Evolutionary conservation across 208 protist species (phyloP).

Genomic region (Acanthamoeba sp.): DNA sequence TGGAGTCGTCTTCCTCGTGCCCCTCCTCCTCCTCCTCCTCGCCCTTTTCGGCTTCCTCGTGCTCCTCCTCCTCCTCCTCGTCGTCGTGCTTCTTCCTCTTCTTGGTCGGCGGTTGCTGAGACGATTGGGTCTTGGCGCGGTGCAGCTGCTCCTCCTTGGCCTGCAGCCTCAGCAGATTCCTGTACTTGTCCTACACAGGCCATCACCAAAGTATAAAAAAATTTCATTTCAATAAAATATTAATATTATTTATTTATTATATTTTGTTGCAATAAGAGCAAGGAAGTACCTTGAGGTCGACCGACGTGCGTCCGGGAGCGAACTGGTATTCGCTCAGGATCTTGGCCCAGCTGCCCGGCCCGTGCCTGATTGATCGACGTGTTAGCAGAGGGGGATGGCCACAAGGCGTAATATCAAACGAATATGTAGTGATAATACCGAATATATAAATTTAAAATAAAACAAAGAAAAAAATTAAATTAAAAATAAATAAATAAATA

Average conservation of each 20-base stretch:
- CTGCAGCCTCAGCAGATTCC: conserved; percentile 54
- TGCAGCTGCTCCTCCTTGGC: conserved; percentile 36
- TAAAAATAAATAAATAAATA: too few species aligned
- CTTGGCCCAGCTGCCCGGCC: conserved; percentile 15
- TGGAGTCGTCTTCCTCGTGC: conserved; percentile 1
- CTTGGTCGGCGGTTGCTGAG: neutral
- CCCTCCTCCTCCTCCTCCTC: neutral
- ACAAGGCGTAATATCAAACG: too few species aligned
- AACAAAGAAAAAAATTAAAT: too few species aligned
- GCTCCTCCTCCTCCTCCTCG: neutral
- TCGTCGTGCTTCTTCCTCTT: neutral
- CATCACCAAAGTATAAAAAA: too few species aligned
- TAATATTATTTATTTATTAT: neutral
- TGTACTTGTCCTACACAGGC: conserved; percentile 54
- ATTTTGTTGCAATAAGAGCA: neutral
- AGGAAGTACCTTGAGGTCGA: conserved; percentile 8
- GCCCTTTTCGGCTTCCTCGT: too few species aligned
- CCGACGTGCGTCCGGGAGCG: conserved; percentile 26
- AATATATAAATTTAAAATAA: too few species aligned
- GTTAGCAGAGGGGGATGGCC: too few species aligned
- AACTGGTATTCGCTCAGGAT: conserved; percentile 20
- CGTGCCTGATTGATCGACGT: neutral
- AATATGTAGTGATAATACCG: too few species aligned
- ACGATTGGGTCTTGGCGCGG: neutral
- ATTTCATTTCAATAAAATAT: neutral